These are phyloP conservation scores for Elsinoe batatas DNA, from an alignment of 2,329 filamentous ascomycete genomes.

Conservation along the genomic window DNA sequence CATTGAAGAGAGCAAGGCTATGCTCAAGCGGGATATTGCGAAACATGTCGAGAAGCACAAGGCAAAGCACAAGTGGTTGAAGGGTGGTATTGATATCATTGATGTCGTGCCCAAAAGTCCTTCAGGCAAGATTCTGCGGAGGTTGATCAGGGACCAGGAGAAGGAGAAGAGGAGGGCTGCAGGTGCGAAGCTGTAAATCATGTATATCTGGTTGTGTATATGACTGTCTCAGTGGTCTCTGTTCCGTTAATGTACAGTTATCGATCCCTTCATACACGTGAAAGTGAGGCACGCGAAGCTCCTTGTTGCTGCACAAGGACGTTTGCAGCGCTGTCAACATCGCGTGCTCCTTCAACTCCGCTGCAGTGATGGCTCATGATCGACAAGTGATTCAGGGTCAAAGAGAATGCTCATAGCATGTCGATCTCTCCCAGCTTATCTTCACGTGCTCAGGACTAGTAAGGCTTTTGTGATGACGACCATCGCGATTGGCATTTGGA, in stretches of 20 bases:
- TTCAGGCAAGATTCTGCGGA: conserved; percentile 51
- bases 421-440: conserved; percentile 3
- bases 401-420: not conserved
- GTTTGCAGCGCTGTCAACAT: not conserved
- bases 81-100: conserved; percentile 49
- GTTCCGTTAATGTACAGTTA: not conserved
- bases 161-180: conserved; percentile 43
- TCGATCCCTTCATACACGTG: not conserved
- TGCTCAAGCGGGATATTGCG: conserved; percentile 41
- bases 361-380: not conserved
- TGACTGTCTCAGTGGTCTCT: not conserved
- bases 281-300: not conserved
- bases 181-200: conserved; percentile 16
- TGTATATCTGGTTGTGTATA: not conserved
- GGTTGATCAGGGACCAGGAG: conserved; percentile 60
- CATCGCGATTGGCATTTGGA: conserved; percentile 29
- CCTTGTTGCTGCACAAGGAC: not conserved
- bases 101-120: conserved; percentile 45
- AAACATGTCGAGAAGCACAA: conserved; percentile 53
- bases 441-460: not conserved
- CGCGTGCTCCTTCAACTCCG: conserved; percentile 5
- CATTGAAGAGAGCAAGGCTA: conserved; percentile 43
- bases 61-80: conserved; percentile 52
- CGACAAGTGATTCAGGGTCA: not conserved
- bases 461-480: not conserved